Evolutionary conservation across 2,329 filamentous ascomycete genomes (phyloP).

Genomic region (Microsporum ferrugineum): DNA sequence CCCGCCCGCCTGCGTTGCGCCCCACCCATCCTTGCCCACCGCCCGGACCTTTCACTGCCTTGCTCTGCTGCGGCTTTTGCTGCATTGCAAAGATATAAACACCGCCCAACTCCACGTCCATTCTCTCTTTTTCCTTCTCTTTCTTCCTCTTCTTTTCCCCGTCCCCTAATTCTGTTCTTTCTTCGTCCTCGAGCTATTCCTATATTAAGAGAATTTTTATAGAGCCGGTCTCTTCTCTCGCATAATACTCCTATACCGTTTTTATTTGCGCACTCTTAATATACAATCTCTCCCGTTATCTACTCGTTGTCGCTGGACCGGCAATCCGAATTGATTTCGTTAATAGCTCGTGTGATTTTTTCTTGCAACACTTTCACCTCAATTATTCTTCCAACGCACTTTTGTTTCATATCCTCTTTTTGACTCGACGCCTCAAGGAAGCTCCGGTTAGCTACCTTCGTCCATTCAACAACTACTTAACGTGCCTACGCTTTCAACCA

Average conservation of each 20-base stretch:
- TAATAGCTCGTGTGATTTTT: conserved; percentile 14
- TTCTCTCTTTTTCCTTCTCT: conserved; percentile 1
- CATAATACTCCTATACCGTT: conserved; percentile 1
- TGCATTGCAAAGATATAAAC: conserved; percentile 7
- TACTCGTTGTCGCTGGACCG: conserved; percentile 14
- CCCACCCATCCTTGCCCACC: neutral
- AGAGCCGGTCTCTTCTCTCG: conserved; percentile 4
- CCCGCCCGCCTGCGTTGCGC: neutral
- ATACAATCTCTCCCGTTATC: conserved; percentile 7
- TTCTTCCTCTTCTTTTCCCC: neutral
- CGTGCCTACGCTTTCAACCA: neutral
- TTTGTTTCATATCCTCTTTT: neutral
- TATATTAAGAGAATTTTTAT: conserved; percentile 16
- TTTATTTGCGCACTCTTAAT: conserved; percentile 9
- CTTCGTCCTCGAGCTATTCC: conserved; percentile 24
- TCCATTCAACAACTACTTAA: neutral
- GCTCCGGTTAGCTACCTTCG: conserved; percentile 6
- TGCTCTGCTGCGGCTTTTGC: conserved; percentile 17
- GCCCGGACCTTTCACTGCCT: conserved; percentile 5
- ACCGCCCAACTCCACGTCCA: neutral
- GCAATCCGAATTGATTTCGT: conserved; percentile 8
- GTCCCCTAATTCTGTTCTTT: conserved; percentile 5
- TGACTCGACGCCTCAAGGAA: conserved; percentile 6
- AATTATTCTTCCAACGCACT: neutral
- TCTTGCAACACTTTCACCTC: conserved; percentile 1